Evolutionary conservation across 129 eudicot genomes (phyloP), one percentile per base, ranked within the genome.

Genomic region (Helianthus tuberosus): DNA sequence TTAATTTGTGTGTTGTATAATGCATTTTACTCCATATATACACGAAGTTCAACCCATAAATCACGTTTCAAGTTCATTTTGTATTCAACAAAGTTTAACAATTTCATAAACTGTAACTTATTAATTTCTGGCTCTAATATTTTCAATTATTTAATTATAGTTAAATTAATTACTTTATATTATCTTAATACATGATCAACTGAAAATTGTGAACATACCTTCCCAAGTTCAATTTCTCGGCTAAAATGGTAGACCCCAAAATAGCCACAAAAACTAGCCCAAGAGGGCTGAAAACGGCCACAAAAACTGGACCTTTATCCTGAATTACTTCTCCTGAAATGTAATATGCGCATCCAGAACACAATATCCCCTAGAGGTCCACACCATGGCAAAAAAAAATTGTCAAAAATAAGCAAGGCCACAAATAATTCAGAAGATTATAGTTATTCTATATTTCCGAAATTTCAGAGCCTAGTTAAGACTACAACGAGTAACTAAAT

Each of bases 281-380:
- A 41, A 94, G 82, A 29, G 97, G 99, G 63, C 72, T 94, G 53
- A 94, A 91, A 23, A 96, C 87, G 2, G 99, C 86, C 54, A 94
- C 97, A 62, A 94, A 90, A 78, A 94, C 91, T 0, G 99, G 99
- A 14, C 99, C 99, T 74, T 82, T 82, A 44, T 72, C 80, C 61
- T 87, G 83, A 96, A 94, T 88, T 52, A 94, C 81, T 20, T 88
- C 27, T 72, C 97, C 97, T 17, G 89, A 82, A 0, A 91, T 16
- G 77, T 86, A 94, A 77, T 88, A 94, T 8, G 54, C 71, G 16
- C 82, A 61, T 48, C 97, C 99, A 4, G 99, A 94, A 69, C 88
- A 74, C 15, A 88, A 13, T 9, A 94, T 75, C 41, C 98, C 98
- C 98, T 94, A 77, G 80, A 80, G 2, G 5, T 13, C 70, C 46